These are phyloP conservation scores for Irpex lacteus DNA, from an alignment of 1,284 basidiomycete species.

Conservation along the genomic window DNA sequence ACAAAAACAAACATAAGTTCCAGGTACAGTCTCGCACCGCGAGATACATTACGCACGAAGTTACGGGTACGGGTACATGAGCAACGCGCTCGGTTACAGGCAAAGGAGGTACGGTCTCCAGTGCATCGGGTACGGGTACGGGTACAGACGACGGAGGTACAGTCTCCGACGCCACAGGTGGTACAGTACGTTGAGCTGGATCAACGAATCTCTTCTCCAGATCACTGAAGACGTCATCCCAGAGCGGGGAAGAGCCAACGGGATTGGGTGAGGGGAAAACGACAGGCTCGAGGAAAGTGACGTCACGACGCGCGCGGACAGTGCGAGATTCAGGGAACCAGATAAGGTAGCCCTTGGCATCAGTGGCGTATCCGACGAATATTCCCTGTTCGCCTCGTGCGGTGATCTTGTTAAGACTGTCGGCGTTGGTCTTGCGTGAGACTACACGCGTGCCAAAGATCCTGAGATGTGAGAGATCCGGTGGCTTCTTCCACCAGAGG, in stretches of 20 bases:
- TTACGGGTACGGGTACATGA: no score
- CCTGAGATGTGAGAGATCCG: background rate
- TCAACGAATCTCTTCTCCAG: no score
- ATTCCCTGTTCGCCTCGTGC: background rate
- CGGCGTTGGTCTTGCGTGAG: background rate
- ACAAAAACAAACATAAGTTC: no score
- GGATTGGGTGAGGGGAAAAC: background rate
- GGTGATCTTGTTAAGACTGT: background rate
- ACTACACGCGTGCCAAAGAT: background rate
- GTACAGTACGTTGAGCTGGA: no score
- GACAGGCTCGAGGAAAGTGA: no score
- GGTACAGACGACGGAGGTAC: no score
- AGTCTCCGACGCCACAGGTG: no score
- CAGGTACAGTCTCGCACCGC: no score
- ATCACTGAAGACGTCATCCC: background rate
- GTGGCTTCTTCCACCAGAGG: background rate
- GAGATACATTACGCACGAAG: no score
- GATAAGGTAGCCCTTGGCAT: background rate
- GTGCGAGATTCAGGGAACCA: constrained; percentile 1
- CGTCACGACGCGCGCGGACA: background rate
- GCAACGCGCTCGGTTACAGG: no score
- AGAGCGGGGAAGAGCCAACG: background rate
- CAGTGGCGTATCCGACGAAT: background rate
- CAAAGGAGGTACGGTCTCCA: no score
- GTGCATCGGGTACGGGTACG: no score